phyloP scores from a whole-genome alignment of 495 filamentous ascomycete genomes.

The Sporormia fimetaria region DNA sequence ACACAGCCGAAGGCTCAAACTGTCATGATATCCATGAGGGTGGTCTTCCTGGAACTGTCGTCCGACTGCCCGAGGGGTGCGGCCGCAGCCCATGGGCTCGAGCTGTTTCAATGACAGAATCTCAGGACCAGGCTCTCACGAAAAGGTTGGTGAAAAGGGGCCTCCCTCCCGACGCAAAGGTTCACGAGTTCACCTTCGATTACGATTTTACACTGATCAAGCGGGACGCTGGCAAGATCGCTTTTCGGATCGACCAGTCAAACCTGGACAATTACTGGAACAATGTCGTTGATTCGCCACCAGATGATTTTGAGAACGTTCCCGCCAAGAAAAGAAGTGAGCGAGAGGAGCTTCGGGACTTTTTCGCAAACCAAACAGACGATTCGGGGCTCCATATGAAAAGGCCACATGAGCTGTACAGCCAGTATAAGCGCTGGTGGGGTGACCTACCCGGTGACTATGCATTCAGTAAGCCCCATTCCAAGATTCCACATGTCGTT shows the following conservation, averaged over 20 bases:
- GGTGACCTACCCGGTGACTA: background rate
- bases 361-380: slow-evolving; percentile 2
- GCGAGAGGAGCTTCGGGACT: slow-evolving; percentile 1
- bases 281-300: background rate
- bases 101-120: background rate
- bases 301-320: background rate
- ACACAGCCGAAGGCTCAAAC: background rate
- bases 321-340: background rate
- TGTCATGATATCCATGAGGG: background rate
- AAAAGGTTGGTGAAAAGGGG: too few species aligned
- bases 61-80: background rate
- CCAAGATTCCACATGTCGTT: too few species aligned
- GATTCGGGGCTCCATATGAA: too few species aligned
- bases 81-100: background rate
- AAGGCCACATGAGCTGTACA: too few species aligned
- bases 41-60: slow-evolving; percentile 1
- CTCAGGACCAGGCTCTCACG: background rate
- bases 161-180: too few species aligned
- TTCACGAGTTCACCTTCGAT: slow-evolving; percentile 3
- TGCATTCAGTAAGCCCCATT: slow-evolving; percentile 1
- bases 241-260: slow-evolving; percentile 1
- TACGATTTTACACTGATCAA: background rate
- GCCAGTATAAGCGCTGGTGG: slow-evolving; percentile 1
- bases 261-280: slow-evolving; percentile 1
- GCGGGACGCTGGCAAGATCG: background rate